Evolutionary conservation across 352 stramenopile species (phyloP).

Genomic region (Globisporangium cylindrosporum): DNA sequence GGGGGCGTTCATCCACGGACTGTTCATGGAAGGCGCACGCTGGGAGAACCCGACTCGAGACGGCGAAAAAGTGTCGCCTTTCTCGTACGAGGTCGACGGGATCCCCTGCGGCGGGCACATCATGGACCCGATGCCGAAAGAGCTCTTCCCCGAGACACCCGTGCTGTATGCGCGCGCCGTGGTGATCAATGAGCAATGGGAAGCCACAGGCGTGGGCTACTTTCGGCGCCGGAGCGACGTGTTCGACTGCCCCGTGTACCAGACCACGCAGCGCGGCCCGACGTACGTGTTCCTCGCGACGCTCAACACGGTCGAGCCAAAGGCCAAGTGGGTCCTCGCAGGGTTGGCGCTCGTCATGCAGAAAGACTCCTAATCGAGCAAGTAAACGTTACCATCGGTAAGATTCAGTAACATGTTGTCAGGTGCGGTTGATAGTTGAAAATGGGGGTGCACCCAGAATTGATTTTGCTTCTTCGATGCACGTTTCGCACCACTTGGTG

Average conservation of each 20-base stretch:
- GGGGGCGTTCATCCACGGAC: conserved; percentile 92
- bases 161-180: conserved; percentile 96
- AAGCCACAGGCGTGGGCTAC: conserved; percentile 93
- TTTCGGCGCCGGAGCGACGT: conserved; percentile 85
- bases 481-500: too few relatives aligned
- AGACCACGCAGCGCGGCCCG: conserved; percentile 93
- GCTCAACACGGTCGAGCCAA: conserved; percentile 77
- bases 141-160: conserved; percentile 84
- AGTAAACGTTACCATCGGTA: not conserved
- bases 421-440: not conserved
- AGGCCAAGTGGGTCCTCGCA: conserved; percentile 92
- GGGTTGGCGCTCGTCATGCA: conserved; percentile 93
- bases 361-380: conserved; percentile 68
- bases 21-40: conserved; percentile 94
- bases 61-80: conserved; percentile 77
- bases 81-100: conserved; percentile 80
- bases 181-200: conserved; percentile 87
- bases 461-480: too few relatives aligned
- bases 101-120: conserved; percentile 87
- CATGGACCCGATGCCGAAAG: conserved; percentile 90
- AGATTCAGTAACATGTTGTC: not conserved
- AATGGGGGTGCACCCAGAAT: too few relatives aligned
- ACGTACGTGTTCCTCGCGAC: conserved; percentile 97
- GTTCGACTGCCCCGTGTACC: conserved; percentile 96
- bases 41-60: conserved; percentile 80